phyloP scores from a whole-genome alignment of 2,329 filamentous ascomycete species.

The Chrysoporthe deuterocubensis region DNA sequence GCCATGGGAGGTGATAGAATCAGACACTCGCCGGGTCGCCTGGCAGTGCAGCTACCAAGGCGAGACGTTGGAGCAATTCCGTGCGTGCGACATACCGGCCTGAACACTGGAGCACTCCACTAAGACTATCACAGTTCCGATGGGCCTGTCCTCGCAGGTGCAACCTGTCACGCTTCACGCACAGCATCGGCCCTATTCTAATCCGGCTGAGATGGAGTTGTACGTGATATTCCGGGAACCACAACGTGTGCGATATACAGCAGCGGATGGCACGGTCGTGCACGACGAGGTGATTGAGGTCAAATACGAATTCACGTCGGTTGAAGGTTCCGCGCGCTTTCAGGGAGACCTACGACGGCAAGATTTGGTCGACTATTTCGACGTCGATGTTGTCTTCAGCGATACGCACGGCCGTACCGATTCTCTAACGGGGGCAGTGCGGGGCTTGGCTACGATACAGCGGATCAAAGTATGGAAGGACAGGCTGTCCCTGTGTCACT shows the following conservation, averaged over 20 bases:
- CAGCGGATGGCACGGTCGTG: slow-evolving; percentile 49
- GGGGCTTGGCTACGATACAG: slow-evolving; percentile 56
- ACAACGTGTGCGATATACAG: slow-evolving; percentile 53
- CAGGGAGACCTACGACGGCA: slow-evolving; percentile 53
- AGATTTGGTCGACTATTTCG: slow-evolving; percentile 55
- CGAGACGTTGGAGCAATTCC: slow-evolving; percentile 56
- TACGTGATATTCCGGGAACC: slow-evolving; percentile 52
- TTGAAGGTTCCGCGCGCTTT: slow-evolving; percentile 52
- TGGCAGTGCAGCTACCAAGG: slow-evolving; percentile 59
- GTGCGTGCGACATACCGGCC: slow-evolving; percentile 39
- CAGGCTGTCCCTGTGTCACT: slow-evolving; percentile 51
- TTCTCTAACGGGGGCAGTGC: slow-evolving; percentile 50
- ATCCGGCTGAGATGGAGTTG: slow-evolving; percentile 54
- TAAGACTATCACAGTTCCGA: slow-evolving; percentile 45
- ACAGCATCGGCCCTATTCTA: slow-evolving; percentile 54
- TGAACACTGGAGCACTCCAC: slow-evolving; percentile 22
- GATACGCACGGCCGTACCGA: slow-evolving; percentile 54
- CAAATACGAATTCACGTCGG: slow-evolving; percentile 55
- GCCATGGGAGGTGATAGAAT: slow-evolving; percentile 56
- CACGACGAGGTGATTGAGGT: slow-evolving; percentile 54
- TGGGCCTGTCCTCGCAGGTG: slow-evolving; percentile 48
- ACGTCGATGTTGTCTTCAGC: slow-evolving; percentile 57
- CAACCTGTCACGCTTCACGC: slow-evolving; percentile 55
- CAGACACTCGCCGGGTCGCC: slow-evolving; percentile 52
- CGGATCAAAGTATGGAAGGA: slow-evolving; percentile 58